Conservation (phyloP, 2,329 filamentous ascomycete species). For the Talaromyces sp. region DNA sequence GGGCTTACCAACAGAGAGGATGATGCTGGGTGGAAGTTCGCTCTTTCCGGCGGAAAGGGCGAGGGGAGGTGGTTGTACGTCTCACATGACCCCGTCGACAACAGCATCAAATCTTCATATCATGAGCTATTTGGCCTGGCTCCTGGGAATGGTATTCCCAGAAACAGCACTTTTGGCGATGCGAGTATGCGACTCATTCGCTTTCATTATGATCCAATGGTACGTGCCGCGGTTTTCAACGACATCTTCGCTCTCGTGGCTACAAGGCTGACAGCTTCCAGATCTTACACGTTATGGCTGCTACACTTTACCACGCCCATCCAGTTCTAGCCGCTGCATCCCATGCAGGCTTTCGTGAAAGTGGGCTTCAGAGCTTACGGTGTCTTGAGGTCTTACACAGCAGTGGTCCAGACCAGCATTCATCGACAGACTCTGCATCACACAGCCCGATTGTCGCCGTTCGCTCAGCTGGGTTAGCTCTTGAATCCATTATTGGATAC, state of each 20-base stretch:
- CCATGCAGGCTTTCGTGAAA: constrained; percentile 83
- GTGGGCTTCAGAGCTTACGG: constrained; percentile 68
- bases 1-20: constrained; percentile 15
- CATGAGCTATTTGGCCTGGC: constrained; percentile 45
- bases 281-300: constrained; percentile 85
- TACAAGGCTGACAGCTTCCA: constrained; percentile 34
- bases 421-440: constrained; percentile 25
- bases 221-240: constrained; percentile 44
- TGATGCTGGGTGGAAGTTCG: constrained; percentile 34
- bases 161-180: constrained; percentile 37
- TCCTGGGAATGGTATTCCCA: constrained; percentile 29
- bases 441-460: constrained; percentile 76
- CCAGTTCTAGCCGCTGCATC: constrained; percentile 70
- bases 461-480: constrained; percentile 73
- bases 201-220: constrained; percentile 95
- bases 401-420: constrained; percentile 17
- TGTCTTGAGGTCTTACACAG: constrained; percentile 32
- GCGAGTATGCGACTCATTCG: constrained; percentile 56
- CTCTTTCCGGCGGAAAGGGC: constrained; percentile 77
- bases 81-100: constrained; percentile 68
- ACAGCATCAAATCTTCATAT: constrained; percentile 26
- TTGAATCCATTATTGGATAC: constrained; percentile 76
- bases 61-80: constrained; percentile 83
- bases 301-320: constrained; percentile 72
- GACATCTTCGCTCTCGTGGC: neutral